phyloP scores from a whole-genome alignment of 116 monocot species.

The Phalaenopsis hybrid region DNA sequence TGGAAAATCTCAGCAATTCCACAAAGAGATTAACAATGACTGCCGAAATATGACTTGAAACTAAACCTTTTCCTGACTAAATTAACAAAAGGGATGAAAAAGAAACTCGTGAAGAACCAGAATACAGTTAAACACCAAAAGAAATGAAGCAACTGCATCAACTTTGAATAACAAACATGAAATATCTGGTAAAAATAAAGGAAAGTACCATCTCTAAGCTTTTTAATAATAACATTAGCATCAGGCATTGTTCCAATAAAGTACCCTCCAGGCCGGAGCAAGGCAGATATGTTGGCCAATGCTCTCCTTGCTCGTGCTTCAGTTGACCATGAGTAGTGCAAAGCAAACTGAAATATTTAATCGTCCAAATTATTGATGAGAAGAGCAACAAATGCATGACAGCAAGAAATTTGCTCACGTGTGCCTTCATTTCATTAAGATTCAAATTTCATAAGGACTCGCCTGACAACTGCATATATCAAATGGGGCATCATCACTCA shows the following conservation, averaged over 20 bases:
- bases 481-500: slow-evolving; percentile 79
- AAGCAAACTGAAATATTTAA: slow-evolving; percentile 68
- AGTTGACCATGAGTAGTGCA: slow-evolving; percentile 99
- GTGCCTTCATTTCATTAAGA: neutral
- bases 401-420: neutral
- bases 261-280: slow-evolving; percentile 83
- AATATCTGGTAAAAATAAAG: neutral
- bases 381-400: neutral
- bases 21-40: neutral
- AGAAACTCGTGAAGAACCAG: neutral
- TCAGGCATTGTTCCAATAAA: slow-evolving; percentile 99
- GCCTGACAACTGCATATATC: slow-evolving; percentile 99
- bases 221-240: slow-evolving; percentile 94
- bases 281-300: slow-evolving; percentile 76
- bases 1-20: neutral
- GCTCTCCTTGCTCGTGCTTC: slow-evolving; percentile 86
- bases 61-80: neutral
- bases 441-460: slow-evolving; percentile 11
- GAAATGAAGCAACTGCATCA: neutral
- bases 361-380: neutral
- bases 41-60: neutral
- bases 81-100: neutral
- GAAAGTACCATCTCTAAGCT: slow-evolving; percentile 67
- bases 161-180: slow-evolving; percentile 15
- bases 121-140: neutral